Evolutionary conservation across 73 alveolate genomes (phyloP).

Genomic region (Tetrahymena elliotti): DNA sequence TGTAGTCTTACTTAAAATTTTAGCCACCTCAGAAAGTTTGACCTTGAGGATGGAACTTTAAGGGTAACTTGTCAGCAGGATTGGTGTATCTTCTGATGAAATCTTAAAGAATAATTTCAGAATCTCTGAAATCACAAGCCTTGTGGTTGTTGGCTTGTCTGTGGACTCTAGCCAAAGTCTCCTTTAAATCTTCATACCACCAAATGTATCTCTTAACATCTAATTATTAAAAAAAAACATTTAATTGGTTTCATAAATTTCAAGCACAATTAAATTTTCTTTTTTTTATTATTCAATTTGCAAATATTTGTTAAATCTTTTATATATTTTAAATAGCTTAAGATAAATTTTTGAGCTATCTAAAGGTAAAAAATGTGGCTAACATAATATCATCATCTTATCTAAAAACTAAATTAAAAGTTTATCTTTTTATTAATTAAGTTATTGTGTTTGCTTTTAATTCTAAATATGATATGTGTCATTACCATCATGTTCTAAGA

Average conservation of each 20-base stretch:
- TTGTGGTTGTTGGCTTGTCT: slow-evolving; percentile 78
- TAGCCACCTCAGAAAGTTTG: slow-evolving; percentile 10
- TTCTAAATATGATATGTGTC: neutral
- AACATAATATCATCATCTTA: neutral
- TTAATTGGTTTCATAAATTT: neutral
- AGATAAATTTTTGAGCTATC: too few relatives aligned
- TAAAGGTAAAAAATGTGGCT: neutral
- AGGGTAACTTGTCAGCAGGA: slow-evolving; percentile 62
- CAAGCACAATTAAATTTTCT: neutral
- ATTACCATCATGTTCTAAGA: slow-evolving; percentile 52
- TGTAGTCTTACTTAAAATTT: neutral
- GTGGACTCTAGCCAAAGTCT: slow-evolving; percentile 71
- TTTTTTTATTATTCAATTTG: neutral
- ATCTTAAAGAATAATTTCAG: slow-evolving; percentile 70
- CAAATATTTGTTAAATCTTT: too few relatives aligned
- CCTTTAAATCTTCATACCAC: slow-evolving; percentile 76
- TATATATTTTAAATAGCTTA: too few relatives aligned
- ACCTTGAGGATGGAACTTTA: slow-evolving; percentile 13
- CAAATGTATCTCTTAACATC: slow-evolving; percentile 67
- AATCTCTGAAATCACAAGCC: slow-evolving; percentile 72
- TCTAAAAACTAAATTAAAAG: too few relatives aligned
- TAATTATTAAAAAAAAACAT: neutral
- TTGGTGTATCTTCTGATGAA: slow-evolving; percentile 77
- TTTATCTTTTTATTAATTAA: too few relatives aligned
- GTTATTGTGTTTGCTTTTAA: too few relatives aligned